Percentiles rank a stretch among this genome's conserved stretches.
Conservation (phyloP, 768 basidiomycete genomes). For the Phaeolepiota aurea region DNA sequence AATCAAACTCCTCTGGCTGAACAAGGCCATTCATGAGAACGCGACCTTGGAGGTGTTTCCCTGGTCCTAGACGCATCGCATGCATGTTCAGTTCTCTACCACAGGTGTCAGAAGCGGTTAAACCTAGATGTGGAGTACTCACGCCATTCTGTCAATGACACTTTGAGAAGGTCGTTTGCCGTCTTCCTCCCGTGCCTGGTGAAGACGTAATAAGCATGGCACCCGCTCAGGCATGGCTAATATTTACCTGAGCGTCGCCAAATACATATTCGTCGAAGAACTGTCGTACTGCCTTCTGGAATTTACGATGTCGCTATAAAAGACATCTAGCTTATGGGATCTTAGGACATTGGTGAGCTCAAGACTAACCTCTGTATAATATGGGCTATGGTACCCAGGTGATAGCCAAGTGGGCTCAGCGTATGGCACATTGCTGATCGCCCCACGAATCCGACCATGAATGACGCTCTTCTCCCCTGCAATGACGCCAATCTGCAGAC, state of each 20-base stretch:
- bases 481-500: conserved; percentile 22
- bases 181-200: conserved; percentile 66
- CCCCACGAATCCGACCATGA: conserved; percentile 17
- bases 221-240: no score
- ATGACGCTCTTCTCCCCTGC: conserved; percentile 20
- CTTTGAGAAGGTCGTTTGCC: conserved; percentile 77
- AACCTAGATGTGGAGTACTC: conserved; percentile 47
- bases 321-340: not conserved
- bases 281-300: conserved; percentile 56
- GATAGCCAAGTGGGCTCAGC: conserved; percentile 24
- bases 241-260: conserved; percentile 27
- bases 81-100: conserved; percentile 60
- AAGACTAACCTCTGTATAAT: conserved; percentile 16
- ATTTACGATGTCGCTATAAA: conserved; percentile 42
- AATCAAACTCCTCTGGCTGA: conserved; percentile 82
- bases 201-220: not conserved
- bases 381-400: conserved; percentile 22
- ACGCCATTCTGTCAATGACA: conserved; percentile 85
- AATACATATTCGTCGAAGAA: conserved; percentile 67
- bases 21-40: conserved; percentile 77
- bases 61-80: conserved; percentile 92
- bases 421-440: conserved; percentile 23
- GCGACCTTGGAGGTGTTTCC: conserved; percentile 82
- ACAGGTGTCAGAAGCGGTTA: conserved; percentile 24
- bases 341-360: no score